Conservation (phyloP, 2,329 filamentous ascomycete species). For the Basipetospora sp. region DNA sequence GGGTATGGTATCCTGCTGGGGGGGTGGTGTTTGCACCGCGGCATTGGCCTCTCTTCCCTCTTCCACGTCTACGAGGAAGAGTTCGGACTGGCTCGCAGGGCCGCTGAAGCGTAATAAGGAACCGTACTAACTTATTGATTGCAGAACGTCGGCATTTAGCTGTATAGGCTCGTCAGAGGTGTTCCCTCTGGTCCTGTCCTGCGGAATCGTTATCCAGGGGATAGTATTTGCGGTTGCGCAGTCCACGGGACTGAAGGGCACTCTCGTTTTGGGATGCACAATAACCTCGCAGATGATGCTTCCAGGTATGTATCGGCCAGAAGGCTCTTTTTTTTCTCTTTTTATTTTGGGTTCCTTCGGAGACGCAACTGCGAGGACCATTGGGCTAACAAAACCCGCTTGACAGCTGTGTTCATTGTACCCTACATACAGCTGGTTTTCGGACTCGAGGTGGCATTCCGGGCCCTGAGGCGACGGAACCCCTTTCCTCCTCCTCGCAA, state of each 20-base stretch:
- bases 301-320: conserved; percentile 31
- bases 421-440: conserved; percentile 54
- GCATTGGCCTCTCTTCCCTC: no score
- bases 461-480: conserved; percentile 34
- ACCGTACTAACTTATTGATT: not conserved
- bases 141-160: conserved; percentile 23
- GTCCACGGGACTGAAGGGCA: conserved; percentile 35
- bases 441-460: conserved; percentile 43
- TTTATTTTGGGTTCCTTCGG: no score
- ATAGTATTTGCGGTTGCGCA: conserved; percentile 43
- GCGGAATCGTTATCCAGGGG: conserved; percentile 44
- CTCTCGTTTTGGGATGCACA: conserved; percentile 38
- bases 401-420: conserved; percentile 52
- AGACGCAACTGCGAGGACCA: no score
- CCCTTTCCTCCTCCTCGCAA: conserved; percentile 45
- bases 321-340: no score
- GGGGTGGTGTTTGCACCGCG: no score
- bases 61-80: no score
- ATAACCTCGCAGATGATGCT: conserved; percentile 43
- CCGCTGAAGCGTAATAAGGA: not conserved
- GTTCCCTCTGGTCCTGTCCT: conserved; percentile 41
- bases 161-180: conserved; percentile 33
- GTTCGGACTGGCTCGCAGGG: no score
- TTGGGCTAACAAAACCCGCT: no score
- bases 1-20: no score